These are phyloP conservation scores for Quercus dentata DNA, from an alignment of 306 rosid species.

Conservation along the genomic window DNA sequence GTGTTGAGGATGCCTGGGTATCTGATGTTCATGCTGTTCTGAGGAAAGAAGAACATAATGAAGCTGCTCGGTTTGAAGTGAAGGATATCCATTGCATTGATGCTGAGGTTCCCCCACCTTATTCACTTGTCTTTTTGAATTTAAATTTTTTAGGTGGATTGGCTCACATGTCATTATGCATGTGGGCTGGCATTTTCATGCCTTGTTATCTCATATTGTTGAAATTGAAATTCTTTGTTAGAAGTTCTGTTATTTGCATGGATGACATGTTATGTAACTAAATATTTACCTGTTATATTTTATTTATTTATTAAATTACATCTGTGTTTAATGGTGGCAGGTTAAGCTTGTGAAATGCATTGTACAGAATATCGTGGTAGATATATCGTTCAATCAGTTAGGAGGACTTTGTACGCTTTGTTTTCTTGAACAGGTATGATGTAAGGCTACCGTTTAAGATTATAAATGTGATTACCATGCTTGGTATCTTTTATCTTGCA, in stretches of 20 bases:
- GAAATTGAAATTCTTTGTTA: neutral
- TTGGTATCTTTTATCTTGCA: neutral
- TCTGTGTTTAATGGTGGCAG: conserved; percentile 42
- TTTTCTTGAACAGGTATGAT: conserved; percentile 85
- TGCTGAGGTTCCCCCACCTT: conserved; percentile 69
- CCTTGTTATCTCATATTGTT: neutral
- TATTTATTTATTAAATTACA: neutral
- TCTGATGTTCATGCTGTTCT: conserved; percentile 58
- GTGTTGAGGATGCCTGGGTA: conserved; percentile 60
- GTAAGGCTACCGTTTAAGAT: conserved; percentile 10
- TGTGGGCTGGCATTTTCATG: neutral
- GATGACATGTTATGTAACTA: neutral
- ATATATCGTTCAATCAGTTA: conserved; percentile 89
- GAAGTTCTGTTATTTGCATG: neutral
- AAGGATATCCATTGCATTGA: conserved; percentile 86
- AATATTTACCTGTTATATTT: neutral
- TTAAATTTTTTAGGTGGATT: neutral
- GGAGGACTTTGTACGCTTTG: conserved; percentile 88
- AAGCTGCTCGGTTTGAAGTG: conserved; percentile 65
- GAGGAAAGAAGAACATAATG: conserved; percentile 60
- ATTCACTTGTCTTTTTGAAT: neutral
- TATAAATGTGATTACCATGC: neutral
- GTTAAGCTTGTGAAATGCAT: conserved; percentile 92
- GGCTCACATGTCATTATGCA: neutral
- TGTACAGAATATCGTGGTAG: conserved; percentile 77